These are phyloP conservation scores for Rutstroemia sp. DNA, from an alignment of 2,329 filamentous ascomycete species.

Conservation along the genomic window DNA sequence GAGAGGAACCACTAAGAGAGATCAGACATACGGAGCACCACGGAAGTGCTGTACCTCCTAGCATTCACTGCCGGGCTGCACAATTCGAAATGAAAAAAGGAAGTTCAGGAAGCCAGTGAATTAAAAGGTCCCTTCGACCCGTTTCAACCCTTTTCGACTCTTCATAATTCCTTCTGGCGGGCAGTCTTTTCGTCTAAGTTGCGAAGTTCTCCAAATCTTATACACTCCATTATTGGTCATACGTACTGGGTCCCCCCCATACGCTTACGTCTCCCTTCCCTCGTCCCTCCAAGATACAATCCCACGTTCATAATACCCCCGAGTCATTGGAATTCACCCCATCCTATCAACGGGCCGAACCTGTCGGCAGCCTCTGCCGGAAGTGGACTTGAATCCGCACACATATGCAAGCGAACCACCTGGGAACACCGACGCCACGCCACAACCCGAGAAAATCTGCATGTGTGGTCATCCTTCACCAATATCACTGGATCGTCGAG, in stretches of 20 bases:
- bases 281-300: neutral
- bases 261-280: neutral
- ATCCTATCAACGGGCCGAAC: slow-evolving; percentile 26
- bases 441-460: slow-evolving; percentile 19
- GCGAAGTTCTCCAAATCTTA: too few species aligned
- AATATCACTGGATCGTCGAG: slow-evolving; percentile 10
- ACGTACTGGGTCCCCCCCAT: neutral
- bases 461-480: slow-evolving; percentile 10
- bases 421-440: slow-evolving; percentile 22
- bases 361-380: slow-evolving; percentile 19
- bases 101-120: too few species aligned
- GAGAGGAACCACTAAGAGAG: neutral
- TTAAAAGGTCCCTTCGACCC: too few species aligned
- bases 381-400: slow-evolving; percentile 16
- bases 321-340: slow-evolving; percentile 12
- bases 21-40: neutral
- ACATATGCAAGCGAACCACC: slow-evolving; percentile 22
- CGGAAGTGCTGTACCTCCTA: neutral
- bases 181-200: too few species aligned
- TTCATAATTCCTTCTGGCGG: too few species aligned
- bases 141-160: too few species aligned
- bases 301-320: slow-evolving; percentile 5
- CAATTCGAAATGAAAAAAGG: too few species aligned
- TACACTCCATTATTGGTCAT: neutral
- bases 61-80: too few species aligned